phyloP scores from a whole-genome alignment of 805 yeast genomes.

The Geotrichum ghanense region DNA sequence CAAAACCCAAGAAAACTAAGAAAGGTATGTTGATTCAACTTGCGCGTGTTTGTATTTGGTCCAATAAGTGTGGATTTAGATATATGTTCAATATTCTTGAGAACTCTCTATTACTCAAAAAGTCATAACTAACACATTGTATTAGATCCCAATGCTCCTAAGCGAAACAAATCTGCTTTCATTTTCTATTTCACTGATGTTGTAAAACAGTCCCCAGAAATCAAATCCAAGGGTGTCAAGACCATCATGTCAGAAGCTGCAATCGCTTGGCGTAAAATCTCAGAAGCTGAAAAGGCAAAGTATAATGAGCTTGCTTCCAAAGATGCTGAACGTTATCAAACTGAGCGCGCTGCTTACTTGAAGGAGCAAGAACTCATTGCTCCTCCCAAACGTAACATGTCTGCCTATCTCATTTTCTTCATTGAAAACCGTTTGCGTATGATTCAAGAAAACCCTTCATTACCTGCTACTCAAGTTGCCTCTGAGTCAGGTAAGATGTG shows the following conservation, averaged over 20 bases:
- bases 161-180: background rate
- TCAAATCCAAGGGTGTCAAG: too few relatives aligned
- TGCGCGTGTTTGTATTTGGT: too few relatives aligned
- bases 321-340: background rate
- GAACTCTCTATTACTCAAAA: too few relatives aligned
- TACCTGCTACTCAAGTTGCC: background rate
- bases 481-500: background rate
- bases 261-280: background rate
- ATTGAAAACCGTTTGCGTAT: background rate
- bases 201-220: too few relatives aligned
- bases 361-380: background rate
- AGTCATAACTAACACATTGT: too few relatives aligned
- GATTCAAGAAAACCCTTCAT: background rate
- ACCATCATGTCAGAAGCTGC: too few relatives aligned
- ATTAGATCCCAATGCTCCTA: slow-evolving; percentile 1
- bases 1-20: too few relatives aligned
- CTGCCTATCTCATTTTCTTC: background rate
- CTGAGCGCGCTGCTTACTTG: background rate
- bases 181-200: background rate
- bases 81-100: too few relatives aligned
- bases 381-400: background rate
- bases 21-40: too few relatives aligned
- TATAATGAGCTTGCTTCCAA: background rate
- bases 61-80: too few relatives aligned
- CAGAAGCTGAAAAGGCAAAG: background rate